Percentiles rank a stretch among this genome's conserved stretches.
Evolutionary conservation across 164 flowering plant species (phyloP).

Genomic region (Kingdonia uniflora): DNA sequence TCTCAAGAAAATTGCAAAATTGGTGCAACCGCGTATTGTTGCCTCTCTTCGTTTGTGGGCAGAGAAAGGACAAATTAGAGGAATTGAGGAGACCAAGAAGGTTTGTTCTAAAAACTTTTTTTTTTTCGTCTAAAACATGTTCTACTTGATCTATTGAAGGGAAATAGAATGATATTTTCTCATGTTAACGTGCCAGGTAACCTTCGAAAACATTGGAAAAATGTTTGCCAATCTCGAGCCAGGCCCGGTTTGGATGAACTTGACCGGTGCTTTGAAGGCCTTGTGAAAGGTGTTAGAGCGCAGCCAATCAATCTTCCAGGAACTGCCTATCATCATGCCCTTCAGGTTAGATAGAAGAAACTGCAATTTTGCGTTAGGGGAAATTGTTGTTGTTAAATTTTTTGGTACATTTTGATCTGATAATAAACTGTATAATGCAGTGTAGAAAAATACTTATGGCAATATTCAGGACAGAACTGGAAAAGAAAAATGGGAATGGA

Average conservation of each 20-base stretch:
- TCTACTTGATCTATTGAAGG: too few relatives aligned
- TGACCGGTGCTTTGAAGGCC: slow-evolving; percentile 20
- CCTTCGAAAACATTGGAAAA: slow-evolving; percentile 14
- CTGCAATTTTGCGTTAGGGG: too few relatives aligned
- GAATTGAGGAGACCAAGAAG: slow-evolving; percentile 26
- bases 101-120: slow-evolving; percentile 5
- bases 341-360: slow-evolving; percentile 19
- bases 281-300: slow-evolving; percentile 37
- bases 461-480: slow-evolving; percentile 27
- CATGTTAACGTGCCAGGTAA: slow-evolving; percentile 1
- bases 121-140: background rate
- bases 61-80: slow-evolving; percentile 12
- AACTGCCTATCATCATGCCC: slow-evolving; percentile 30
- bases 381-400: too few relatives aligned
- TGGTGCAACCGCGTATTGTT: slow-evolving; percentile 26
- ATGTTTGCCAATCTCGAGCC: slow-evolving; percentile 39
- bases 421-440: slow-evolving; percentile 13
- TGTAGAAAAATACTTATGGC: slow-evolving; percentile 30
- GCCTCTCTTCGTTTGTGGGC: slow-evolving; percentile 21
- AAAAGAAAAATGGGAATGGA: slow-evolving; percentile 21
- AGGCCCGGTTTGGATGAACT: slow-evolving; percentile 26
- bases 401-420: too few relatives aligned
- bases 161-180: too few relatives aligned
- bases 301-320: slow-evolving; percentile 36
- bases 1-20: slow-evolving; percentile 19